Conservation (phyloP, 2,329 filamentous ascomycete species). For the Pezizomycotina sp. region DNA sequence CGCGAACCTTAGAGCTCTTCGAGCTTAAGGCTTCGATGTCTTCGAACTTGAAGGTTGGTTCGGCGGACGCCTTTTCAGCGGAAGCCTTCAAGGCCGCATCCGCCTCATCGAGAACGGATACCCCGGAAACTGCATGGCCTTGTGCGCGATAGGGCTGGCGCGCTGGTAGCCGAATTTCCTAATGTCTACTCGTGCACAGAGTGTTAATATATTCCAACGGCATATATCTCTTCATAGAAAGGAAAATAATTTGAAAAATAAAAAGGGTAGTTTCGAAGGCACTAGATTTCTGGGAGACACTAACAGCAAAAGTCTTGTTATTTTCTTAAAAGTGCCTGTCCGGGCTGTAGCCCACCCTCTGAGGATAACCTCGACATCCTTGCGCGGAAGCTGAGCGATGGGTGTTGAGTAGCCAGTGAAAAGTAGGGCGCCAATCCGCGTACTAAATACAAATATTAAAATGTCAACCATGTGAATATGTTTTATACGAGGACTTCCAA, state of each 20-base stretch:
- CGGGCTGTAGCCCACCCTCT: constrained; percentile 45
- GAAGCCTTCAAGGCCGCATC: constrained; percentile 7
- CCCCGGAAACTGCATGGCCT: constrained; percentile 34
- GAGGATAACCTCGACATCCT: constrained; percentile 45
- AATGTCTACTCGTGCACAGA: constrained; percentile 7
- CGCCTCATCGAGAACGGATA: constrained; percentile 39
- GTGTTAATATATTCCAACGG: constrained; percentile 34
- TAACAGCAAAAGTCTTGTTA: constrained; percentile 1
- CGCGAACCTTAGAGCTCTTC: constrained; percentile 30
- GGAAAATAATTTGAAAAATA: constrained; percentile 39
- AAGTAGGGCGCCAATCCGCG: constrained; percentile 44
- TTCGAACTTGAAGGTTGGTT: constrained; percentile 26
- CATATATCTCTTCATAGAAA: constrained; percentile 39
- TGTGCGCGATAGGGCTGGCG: constrained; percentile 38
- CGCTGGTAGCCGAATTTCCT: constrained; percentile 8
- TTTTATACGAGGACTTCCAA: constrained; percentile 1
- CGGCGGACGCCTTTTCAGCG: constrained; percentile 30
- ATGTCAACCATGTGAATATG: not conserved
- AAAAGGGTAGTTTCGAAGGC: constrained; percentile 27
- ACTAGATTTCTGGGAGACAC: not conserved
- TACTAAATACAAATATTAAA: constrained; percentile 32
- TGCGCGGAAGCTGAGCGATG: constrained; percentile 43
- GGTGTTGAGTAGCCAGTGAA: constrained; percentile 52
- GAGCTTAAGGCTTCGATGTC: constrained; percentile 33
- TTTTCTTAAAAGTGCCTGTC: constrained; percentile 16